A percentile compares a stretch with the other conserved stretches of the same genome.
Conservation (phyloP, 306 rosid genomes). For the Cajanus cajan region DNA sequence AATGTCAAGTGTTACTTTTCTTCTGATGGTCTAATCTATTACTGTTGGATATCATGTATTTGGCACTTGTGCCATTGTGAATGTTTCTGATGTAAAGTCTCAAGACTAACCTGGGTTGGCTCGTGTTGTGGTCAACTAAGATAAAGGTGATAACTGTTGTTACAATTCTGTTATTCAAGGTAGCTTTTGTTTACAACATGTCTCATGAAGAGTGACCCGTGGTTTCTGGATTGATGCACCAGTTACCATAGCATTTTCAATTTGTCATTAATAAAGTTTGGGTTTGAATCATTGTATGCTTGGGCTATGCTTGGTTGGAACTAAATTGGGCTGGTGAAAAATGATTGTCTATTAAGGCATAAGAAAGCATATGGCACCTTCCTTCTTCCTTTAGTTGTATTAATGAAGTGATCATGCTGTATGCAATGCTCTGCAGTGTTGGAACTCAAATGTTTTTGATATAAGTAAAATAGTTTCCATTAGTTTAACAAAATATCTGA, state of each 20-base stretch:
- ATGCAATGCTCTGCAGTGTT: not conserved
- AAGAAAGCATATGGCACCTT: not conserved
- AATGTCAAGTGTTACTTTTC: not conserved
- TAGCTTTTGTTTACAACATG: not conserved
- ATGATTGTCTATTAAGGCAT: not conserved
- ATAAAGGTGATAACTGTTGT: not conserved
- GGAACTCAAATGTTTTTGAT: not conserved
- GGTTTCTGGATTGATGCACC: conserved; percentile 8
- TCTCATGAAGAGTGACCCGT: not conserved
- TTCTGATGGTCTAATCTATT: not conserved
- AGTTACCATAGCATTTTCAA: not conserved
- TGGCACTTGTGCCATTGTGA: not conserved
- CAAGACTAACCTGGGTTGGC: not conserved
- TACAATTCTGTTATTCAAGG: not conserved
- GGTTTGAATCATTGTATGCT: not conserved
- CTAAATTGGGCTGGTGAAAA: not conserved
- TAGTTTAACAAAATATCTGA: not conserved
- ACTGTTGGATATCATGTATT: not conserved
- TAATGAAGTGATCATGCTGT: not conserved
- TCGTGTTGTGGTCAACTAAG: not conserved
- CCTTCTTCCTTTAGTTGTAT: not conserved
- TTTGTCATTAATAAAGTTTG: not conserved
- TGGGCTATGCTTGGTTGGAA: not conserved
- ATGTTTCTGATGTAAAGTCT: not conserved
- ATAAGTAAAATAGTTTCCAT: not conserved